Base-by-base conservation (phyloP, 441 rosid species). In the Syzygium syzygioides region DNA sequence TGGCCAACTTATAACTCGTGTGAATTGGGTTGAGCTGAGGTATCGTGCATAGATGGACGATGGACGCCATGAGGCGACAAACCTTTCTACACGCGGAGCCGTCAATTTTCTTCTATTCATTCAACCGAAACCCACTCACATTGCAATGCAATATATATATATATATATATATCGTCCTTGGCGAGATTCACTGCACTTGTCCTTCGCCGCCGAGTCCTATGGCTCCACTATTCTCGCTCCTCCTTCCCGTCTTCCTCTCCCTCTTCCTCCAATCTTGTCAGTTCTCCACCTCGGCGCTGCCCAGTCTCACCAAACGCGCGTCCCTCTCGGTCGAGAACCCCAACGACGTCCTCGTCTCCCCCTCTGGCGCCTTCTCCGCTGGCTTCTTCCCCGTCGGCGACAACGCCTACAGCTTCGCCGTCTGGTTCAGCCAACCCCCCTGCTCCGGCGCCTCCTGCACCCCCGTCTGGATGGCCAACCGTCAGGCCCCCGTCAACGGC, bases 401-500 rank as follows among this genome's bases (percentile, higher is more conserved):
- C n/a, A 85, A 85, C 55, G 87, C 87, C 15, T 88, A 60, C n/a
- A 2, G 83, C 62, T 88, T 88, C 32, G 85, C 88, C 37, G 37
- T 89, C 19, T 89, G 90, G 90, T 76, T 85, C 56, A 71, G 87
- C 86, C 0, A 55, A 20, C n/a, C 90, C 5, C 2, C 86, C n/a
- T 89, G 90, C 85, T 11, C 66, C 14, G 53, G 14, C 19, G 66
- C 25, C 50, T 4, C 4, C 52, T 89, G 86, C 85, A 32, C 55
- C 87, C 90, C 90, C 50, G 90, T 89, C 18, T 89, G 88, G 90
- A 89, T 89, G 90, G 90, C 90, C 45, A 89, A 89, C 87, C 88
- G 90, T 37, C 54, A 45, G 41, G 10, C 15, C 55, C 90, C 90
- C 18, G 90, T 89, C 71, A 89, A 86, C 50, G 85, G 90, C 30